Conservation (phyloP, 2,329 filamentous ascomycete genomes). For the Ceratocystis eucalypticola region DNA sequence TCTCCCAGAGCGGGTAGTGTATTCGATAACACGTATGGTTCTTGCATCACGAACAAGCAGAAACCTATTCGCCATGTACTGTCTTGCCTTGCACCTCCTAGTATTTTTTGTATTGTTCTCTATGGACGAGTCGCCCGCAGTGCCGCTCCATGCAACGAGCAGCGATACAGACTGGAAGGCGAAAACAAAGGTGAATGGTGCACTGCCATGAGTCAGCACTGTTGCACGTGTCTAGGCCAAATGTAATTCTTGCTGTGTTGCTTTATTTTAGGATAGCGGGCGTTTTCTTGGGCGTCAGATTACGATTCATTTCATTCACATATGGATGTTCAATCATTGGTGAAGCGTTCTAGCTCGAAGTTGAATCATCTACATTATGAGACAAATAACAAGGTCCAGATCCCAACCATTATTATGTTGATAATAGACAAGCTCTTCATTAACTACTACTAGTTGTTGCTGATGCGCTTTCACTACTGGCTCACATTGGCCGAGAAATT, state of each 20-base stretch:
- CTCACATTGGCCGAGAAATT: not conserved
- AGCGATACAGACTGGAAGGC: conserved; percentile 28
- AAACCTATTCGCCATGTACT: conserved; percentile 88
- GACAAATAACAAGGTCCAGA: not conserved
- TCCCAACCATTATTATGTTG: not conserved
- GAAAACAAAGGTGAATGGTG: conserved; percentile 12
- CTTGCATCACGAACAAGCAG: conserved; percentile 79
- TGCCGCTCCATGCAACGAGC: conserved; percentile 37
- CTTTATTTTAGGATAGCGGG: conserved; percentile 10
- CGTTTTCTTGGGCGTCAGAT: conserved; percentile 10
- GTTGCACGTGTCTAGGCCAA: not conserved
- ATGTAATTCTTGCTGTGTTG: conserved; percentile 5
- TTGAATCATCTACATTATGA: not conserved
- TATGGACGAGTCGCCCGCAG: conserved; percentile 29
- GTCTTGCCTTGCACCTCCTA: conserved; percentile 72
- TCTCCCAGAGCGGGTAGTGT: conserved; percentile 76
- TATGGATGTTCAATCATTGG: not conserved
- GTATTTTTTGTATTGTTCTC: conserved; percentile 71
- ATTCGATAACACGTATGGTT: conserved; percentile 81
- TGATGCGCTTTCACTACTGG: not conserved
- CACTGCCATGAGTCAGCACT: conserved; percentile 12
- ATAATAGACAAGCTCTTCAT: not conserved
- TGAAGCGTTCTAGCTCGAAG: not conserved
- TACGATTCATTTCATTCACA: not conserved
- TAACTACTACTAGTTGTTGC: not conserved